Evolutionary conservation across 257 asterid species (phyloP).

Genomic region (Solanum chilense): DNA sequence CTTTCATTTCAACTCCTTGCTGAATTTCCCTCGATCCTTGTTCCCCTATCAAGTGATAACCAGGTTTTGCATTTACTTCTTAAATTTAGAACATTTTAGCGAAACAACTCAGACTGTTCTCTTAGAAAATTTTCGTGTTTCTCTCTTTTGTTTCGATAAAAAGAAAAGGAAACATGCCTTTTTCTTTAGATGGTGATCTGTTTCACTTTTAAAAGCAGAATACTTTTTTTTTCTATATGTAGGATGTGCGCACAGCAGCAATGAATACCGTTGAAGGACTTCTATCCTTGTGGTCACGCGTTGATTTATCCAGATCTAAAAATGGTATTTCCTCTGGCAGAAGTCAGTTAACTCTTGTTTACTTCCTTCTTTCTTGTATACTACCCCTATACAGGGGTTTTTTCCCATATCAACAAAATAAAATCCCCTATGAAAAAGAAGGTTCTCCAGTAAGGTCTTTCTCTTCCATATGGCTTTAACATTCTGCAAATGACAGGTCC

Average conservation of each 20-base stretch:
- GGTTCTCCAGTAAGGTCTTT: background rate
- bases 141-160: background rate
- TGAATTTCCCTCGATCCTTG: slow-evolving; percentile 63
- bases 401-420: background rate
- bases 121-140: background rate
- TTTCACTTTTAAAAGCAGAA: background rate
- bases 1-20: slow-evolving; percentile 33
- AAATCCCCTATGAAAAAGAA: background rate
- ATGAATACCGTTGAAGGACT: slow-evolving; percentile 64
- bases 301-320: slow-evolving; percentile 17
- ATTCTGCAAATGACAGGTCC: slow-evolving; percentile 40
- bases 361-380: background rate
- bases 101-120: background rate
- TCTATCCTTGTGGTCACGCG: slow-evolving; percentile 26
- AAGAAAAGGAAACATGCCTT: background rate
- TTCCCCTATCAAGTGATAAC: slow-evolving; percentile 62
- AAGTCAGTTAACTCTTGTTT: background rate
- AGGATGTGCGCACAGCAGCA: slow-evolving; percentile 68
- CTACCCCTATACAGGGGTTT: background rate
- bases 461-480: background rate
- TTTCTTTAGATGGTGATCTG: background rate
- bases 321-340: slow-evolving; percentile 28
- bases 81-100: background rate
- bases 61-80: slow-evolving; percentile 39
- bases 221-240: background rate